Evolutionary conservation across 768 basidiomycete genomes (phyloP).

Genomic region (Asterophora parasitica): DNA sequence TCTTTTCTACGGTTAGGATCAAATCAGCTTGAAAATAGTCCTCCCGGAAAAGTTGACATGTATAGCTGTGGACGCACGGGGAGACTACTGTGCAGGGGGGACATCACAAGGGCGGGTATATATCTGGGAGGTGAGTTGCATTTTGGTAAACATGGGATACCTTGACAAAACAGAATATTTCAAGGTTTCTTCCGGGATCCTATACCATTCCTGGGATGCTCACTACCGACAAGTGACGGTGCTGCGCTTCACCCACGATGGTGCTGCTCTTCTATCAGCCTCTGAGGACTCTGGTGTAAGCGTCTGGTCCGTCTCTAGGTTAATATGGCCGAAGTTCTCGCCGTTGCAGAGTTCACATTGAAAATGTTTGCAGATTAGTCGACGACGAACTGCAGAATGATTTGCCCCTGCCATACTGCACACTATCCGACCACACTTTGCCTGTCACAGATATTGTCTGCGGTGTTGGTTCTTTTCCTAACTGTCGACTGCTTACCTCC

Average conservation of each 20-base stretch:
- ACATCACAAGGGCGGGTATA: slow-evolving; percentile 87
- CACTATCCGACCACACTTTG: slow-evolving; percentile 87
- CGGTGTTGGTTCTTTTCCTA: slow-evolving; percentile 76
- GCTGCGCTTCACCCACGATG: slow-evolving; percentile 80
- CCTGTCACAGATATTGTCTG: slow-evolving; percentile 79
- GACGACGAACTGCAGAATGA: slow-evolving; percentile 74
- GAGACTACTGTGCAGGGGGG: slow-evolving; percentile 81
- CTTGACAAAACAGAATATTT: slow-evolving; percentile 2
- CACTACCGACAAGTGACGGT: slow-evolving; percentile 89
- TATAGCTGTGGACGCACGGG: slow-evolving; percentile 67
- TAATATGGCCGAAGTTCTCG: slow-evolving; percentile 24
- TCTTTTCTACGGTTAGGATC: slow-evolving; percentile 56
- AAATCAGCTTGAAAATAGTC: slow-evolving; percentile 79
- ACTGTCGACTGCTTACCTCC: slow-evolving; percentile 71
- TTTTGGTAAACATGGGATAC: not conserved
- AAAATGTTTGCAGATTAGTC: slow-evolving; percentile 49
- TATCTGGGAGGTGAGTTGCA: slow-evolving; percentile 83
- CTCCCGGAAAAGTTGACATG: slow-evolving; percentile 88
- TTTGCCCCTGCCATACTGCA: slow-evolving; percentile 70
- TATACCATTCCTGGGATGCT: slow-evolving; percentile 90
- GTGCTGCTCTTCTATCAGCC: slow-evolving; percentile 74
- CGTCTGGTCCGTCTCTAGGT: slow-evolving; percentile 91
- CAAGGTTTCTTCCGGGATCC: slow-evolving; percentile 88
- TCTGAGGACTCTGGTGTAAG: slow-evolving; percentile 87
- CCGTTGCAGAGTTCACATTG: not conserved